A percentile compares a stretch with the other conserved stretches of the same genome.
Conservation (phyloP, 116 monocot genomes). For the Phalaenopsis hybrid region DNA sequence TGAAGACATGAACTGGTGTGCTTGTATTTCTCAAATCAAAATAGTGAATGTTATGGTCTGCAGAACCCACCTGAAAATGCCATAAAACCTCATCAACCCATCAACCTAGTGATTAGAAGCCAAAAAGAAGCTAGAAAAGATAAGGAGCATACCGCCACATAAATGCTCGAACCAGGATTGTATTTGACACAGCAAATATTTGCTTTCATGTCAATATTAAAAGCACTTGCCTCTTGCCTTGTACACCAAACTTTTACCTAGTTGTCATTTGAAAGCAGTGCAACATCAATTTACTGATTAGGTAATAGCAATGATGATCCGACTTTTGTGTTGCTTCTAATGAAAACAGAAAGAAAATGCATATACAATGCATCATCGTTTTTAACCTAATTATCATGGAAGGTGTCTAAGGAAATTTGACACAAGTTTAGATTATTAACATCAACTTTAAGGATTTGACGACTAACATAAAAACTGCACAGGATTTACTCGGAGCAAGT, state of each 20-base stretch:
- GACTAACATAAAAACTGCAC: too few relatives aligned
- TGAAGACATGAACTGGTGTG: conserved; percentile 70
- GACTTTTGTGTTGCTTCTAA: background rate
- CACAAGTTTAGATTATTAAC: background rate
- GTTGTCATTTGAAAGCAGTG: background rate
- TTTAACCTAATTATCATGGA: background rate
- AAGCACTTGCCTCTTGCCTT: conserved; percentile 88
- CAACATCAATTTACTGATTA: background rate
- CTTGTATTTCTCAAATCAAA: conserved; percentile 94
- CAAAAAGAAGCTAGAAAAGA: background rate
- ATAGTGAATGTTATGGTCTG: conserved; percentile 97
- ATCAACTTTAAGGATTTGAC: background rate
- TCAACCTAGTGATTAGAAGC: background rate
- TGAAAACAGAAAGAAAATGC: background rate
- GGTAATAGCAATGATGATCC: background rate
- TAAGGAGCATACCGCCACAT: conserved; percentile 64
- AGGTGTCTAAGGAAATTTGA: background rate
- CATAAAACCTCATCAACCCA: background rate
- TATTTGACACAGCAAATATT: conserved; percentile 99
- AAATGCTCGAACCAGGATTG: conserved; percentile 87
- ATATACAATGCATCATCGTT: background rate
- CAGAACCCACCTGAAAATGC: conserved; percentile 79
- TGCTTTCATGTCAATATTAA: conserved; percentile 99
- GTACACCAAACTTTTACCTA: conserved; percentile 99
- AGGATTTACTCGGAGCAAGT: too few relatives aligned